These are phyloP conservation scores for Trifolium repens DNA, from an alignment of 306 rosid genomes.

Conservation along the genomic window DNA sequence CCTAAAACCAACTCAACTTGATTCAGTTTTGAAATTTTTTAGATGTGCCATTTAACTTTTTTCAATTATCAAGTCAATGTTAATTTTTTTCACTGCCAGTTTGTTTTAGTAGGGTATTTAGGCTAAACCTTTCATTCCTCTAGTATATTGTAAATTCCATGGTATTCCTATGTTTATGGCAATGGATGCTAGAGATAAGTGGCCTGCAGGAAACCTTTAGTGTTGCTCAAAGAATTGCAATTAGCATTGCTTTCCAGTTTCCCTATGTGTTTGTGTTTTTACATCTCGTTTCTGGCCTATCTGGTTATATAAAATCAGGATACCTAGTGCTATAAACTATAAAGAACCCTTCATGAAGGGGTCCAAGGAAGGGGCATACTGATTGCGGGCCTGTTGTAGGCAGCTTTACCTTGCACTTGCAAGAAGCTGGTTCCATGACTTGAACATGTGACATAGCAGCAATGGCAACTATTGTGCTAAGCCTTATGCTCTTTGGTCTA, in stretches of 20 bases:
- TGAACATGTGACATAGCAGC: not conserved
- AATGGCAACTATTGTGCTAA: not conserved
- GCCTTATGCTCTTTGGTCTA: not conserved
- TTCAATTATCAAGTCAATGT: not conserved
- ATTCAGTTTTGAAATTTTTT: slow-evolving; percentile 12
- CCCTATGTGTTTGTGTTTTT: not conserved
- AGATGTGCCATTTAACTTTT: slow-evolving; percentile 4
- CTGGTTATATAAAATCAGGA: not conserved
- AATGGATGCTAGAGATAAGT: slow-evolving; percentile 20
- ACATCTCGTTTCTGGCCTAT: not conserved
- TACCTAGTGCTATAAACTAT: not conserved
- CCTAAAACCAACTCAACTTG: slow-evolving; percentile 36
- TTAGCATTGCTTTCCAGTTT: slow-evolving; percentile 18
- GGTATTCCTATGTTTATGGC: not conserved
- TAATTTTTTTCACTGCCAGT: slow-evolving; percentile 19
- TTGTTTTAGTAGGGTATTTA: not conserved
- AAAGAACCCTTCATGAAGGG: not conserved
- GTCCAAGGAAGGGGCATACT: not conserved
- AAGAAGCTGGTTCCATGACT: slow-evolving; percentile 5
- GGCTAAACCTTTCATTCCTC: slow-evolving; percentile 16
- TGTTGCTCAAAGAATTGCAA: slow-evolving; percentile 31
- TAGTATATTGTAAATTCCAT: slow-evolving; percentile 31
- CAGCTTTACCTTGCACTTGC: slow-evolving; percentile 18
- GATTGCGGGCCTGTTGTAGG: slow-evolving; percentile 4
- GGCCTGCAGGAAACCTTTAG: not conserved